These are phyloP conservation scores for Dicorynia guianensis DNA, from an alignment of 306 rosid genomes.

Conservation along the genomic window DNA sequence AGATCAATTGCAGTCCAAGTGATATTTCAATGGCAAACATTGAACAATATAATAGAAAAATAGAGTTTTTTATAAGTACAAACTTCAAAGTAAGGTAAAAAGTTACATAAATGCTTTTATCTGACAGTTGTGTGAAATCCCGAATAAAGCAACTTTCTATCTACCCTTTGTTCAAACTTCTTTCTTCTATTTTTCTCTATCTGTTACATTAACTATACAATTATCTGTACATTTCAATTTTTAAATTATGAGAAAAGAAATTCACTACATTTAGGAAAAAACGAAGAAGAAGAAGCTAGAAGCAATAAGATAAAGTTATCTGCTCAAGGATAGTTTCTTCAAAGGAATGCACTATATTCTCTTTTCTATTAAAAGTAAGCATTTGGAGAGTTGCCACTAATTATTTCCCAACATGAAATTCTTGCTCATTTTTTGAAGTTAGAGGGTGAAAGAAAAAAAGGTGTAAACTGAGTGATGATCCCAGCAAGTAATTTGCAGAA, in stretches of 20 bases:
- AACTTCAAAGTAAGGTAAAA: constrained; percentile 3
- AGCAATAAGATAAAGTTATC: neutral
- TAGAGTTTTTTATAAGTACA: neutral
- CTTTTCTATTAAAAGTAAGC: constrained; percentile 9
- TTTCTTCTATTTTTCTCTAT: neutral
- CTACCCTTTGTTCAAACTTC: neutral
- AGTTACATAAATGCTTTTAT: neutral
- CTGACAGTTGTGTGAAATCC: neutral
- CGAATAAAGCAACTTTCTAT: neutral
- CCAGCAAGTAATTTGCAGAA: constrained; percentile 17
- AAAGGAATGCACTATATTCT: constrained; percentile 14
- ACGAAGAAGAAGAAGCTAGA: constrained; percentile 16
- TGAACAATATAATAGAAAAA: neutral
- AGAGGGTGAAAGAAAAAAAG: neutral
- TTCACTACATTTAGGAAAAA: neutral
- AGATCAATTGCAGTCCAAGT: neutral
- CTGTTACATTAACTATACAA: neutral
- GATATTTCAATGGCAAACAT: constrained; percentile 8
- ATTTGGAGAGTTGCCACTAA: constrained; percentile 5
- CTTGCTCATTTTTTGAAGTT: constrained; percentile 2
- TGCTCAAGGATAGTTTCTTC: neutral
- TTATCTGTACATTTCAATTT: constrained; percentile 12
- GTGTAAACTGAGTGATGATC: constrained; percentile 18
- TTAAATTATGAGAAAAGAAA: constrained; percentile 6
- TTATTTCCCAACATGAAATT: constrained; percentile 24